Conservation (phyloP, 78 protist species). For the Capsaspora owczarzaki region DNA sequence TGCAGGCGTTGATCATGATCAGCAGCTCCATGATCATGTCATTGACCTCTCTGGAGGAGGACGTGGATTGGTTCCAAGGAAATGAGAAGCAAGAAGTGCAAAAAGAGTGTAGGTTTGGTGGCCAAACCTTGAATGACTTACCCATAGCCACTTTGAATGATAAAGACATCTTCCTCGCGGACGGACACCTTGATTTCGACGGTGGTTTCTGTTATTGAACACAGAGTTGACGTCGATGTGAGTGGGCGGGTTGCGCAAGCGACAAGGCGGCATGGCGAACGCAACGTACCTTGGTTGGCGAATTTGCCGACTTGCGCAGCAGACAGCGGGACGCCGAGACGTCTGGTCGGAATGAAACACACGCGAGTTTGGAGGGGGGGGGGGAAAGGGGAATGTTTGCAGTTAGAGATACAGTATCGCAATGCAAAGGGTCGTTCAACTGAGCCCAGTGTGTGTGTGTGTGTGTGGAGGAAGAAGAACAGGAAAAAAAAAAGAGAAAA, state of each 20-base stretch:
- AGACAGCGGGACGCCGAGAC: not conserved
- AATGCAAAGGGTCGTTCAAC: too few species aligned
- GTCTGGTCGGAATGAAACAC: too few species aligned
- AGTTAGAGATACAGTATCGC: too few species aligned
- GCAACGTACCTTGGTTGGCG: conserved; percentile 29
- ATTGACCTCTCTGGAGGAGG: conserved; percentile 43
- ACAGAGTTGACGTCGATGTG: not conserved
- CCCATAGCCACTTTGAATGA: not conserved
- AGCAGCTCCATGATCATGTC: conserved; percentile 72
- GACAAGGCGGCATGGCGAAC: not conserved
- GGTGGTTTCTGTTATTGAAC: not conserved
- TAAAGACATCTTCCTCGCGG: conserved; percentile 6
- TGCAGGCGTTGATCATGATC: conserved; percentile 42
- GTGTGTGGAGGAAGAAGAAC: too few species aligned
- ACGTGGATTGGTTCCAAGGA: too few species aligned
- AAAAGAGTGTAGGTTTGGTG: not conserved
- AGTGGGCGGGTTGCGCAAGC: not conserved
- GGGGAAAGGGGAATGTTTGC: too few species aligned
- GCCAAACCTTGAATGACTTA: not conserved
- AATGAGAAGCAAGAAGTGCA: not conserved
- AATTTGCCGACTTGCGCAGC: conserved; percentile 31
- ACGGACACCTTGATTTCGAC: not conserved
- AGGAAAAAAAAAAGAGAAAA: too few species aligned
- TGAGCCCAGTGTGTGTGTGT: too few species aligned
- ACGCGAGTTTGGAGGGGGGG: too few species aligned